Evolutionary conservation across 2,329 filamentous ascomycete genomes (phyloP), one percentile per base, ranked within the genome.

Genomic region (Cladosporium sphaerospermum): DNA sequence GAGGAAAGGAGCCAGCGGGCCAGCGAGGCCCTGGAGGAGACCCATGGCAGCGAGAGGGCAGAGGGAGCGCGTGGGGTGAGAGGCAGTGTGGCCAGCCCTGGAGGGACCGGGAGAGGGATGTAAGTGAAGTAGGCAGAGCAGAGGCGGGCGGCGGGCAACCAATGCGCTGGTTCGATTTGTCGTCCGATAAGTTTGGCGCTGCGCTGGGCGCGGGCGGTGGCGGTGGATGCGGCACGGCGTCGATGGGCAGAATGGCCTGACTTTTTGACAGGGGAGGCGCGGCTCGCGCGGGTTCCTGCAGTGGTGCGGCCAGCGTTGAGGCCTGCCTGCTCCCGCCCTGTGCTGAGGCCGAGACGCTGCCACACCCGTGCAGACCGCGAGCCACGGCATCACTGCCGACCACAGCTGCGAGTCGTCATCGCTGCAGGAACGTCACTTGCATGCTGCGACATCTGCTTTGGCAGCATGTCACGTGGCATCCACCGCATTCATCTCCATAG

Each of bases 1-100:
- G 39, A 54, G 44, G 39, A 48, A 44, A 40, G 52, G 52, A 45
- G 70, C 72, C 72, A 77, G 61, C 69, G 75, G 73, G 58, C 73
- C 73, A 54, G 77, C 66, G 54, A 79, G 60, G 42, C 70, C 66
- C 45, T 76, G 67, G 60, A 81, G 71, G 54, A 80, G 62, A 59
- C 78, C 78, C 78, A 81, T 81, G 31, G 52, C 39, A n/a, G 32
- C 9, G 13, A 7, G 18, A 4, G 40, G 18, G 4, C 9, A 32
- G 18, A 34, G 18, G 48, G 11, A 13, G 33, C 40, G 13, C 13
- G 16, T 41, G 16, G 34, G 16, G n/a, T 8, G 36, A 9, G 16
- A 14, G 42, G 42, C 8, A 14, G 6, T 16, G 42, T 41, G 50
- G 42, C 46, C 34, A 41, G 37, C 42, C 41, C 48, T 32, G 31